phyloP scores from a whole-genome alignment of 2,329 filamentous ascomycete species.

The Aureobasidium vineae region DNA sequence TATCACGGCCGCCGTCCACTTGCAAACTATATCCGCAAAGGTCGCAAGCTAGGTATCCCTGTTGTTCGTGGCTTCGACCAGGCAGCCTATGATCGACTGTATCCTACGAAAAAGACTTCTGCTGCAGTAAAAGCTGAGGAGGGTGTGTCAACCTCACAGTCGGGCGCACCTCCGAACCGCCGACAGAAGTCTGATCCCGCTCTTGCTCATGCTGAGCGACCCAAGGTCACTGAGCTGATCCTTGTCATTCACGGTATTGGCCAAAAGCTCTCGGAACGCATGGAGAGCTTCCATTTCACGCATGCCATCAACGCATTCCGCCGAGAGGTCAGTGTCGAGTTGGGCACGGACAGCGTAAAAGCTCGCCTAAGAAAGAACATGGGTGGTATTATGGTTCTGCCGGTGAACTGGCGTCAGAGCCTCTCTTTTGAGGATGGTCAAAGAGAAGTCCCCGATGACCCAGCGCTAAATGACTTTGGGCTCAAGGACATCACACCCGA shows the following conservation, averaged over 20 bases:
- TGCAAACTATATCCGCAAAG: conserved; percentile 76
- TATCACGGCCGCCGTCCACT: conserved; percentile 82
- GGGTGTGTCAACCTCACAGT: conserved; percentile 47
- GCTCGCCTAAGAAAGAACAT: conserved; percentile 71
- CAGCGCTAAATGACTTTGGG: conserved; percentile 60
- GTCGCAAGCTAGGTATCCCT: conserved; percentile 74
- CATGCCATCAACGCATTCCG: conserved; percentile 92
- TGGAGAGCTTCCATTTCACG: conserved; percentile 96
- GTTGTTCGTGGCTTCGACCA: conserved; percentile 89
- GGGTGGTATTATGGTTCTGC: conserved; percentile 89
- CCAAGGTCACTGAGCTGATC: conserved; percentile 79
- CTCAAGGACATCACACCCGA: conserved; percentile 90
- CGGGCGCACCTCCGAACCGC: conserved; percentile 42
- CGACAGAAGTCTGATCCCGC: conserved; percentile 51
- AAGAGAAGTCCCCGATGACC: conserved; percentile 55
- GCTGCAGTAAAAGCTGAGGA: conserved; percentile 45
- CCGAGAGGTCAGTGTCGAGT: conserved; percentile 79
- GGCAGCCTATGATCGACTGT: conserved; percentile 69
- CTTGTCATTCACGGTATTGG: conserved; percentile 94
- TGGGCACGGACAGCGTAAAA: conserved; percentile 71
- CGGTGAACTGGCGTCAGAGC: conserved; percentile 85
- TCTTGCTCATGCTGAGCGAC: conserved; percentile 64
- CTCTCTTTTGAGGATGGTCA: conserved; percentile 83
- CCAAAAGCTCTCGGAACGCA: conserved; percentile 89
- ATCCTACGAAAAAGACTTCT: conserved; percentile 53